A percentile compares a stretch with the other conserved stretches of the same genome.
Evolutionary conservation across 2,329 filamentous ascomycete species (phyloP).

Genomic region (Fusarium armeniacum): DNA sequence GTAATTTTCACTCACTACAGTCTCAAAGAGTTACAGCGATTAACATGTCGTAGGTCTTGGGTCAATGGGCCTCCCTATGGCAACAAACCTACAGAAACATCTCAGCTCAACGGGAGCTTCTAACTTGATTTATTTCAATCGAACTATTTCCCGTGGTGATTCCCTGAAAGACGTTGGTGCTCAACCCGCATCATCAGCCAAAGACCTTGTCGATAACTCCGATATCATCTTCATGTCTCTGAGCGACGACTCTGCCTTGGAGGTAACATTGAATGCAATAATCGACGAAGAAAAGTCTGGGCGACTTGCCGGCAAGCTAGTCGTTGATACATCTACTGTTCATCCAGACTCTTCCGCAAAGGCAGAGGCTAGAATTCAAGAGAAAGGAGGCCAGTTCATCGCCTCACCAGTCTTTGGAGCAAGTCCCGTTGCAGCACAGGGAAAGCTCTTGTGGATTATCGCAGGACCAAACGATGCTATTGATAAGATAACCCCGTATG

Average conservation of each 20-base stretch:
- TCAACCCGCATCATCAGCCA: conserved; percentile 38
- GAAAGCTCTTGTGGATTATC: conserved; percentile 61
- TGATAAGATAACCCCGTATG: conserved; percentile 54
- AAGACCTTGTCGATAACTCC: conserved; percentile 49
- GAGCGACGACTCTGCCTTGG: conserved; percentile 59
- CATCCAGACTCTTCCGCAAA: conserved; percentile 59
- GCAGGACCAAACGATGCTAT: conserved; percentile 58
- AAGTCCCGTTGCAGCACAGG: conserved; percentile 62
- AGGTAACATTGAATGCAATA: conserved; percentile 53
- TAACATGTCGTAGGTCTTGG: conserved; percentile 57
- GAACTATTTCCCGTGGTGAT: conserved; percentile 62
- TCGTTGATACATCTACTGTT: conserved; percentile 66
- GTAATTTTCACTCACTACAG: background rate
- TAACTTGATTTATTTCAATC: conserved; percentile 60
- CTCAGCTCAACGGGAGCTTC: conserved; percentile 45
- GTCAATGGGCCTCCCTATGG: conserved; percentile 66
- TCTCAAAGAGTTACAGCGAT: rapidly evolving
- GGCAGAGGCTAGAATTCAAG: conserved; percentile 49
- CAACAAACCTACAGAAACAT: conserved; percentile 63
- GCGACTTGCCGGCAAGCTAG: conserved; percentile 56
- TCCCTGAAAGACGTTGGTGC: conserved; percentile 51
- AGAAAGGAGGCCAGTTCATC: conserved; percentile 56
- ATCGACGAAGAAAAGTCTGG: conserved; percentile 28
- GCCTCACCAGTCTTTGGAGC: conserved; percentile 66
- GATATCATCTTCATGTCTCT: conserved; percentile 59